phyloP scores from a whole-genome alignment of 1,284 basidiomycete species.

The Fomitiporia mediterranea region DNA sequence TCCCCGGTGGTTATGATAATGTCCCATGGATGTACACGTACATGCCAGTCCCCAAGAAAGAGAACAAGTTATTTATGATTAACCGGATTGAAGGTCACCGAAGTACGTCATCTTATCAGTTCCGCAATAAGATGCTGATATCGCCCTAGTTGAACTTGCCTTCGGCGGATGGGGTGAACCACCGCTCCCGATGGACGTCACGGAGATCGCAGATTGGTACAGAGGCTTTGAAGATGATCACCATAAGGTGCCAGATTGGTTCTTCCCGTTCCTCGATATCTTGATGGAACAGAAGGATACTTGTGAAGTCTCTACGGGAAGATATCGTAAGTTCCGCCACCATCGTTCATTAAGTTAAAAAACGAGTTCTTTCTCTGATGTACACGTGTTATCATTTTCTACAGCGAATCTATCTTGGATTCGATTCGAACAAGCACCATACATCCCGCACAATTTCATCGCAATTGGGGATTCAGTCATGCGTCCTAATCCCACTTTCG shows the following conservation, averaged over 20 bases:
- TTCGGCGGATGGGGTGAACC: slow-evolving; percentile 8
- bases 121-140: not conserved
- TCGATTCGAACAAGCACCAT: slow-evolving; percentile 15
- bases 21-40: slow-evolving; percentile 16
- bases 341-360: not conserved
- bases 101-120: slow-evolving; percentile 7
- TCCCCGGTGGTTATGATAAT: slow-evolving; percentile 16
- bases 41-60: slow-evolving; percentile 13
- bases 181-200: slow-evolving; percentile 3
- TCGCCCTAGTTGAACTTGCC: not conserved
- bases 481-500: slow-evolving; percentile 19
- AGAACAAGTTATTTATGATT: slow-evolving; percentile 9
- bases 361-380: too few relatives aligned
- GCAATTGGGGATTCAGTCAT: slow-evolving; percentile 20
- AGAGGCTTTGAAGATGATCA: slow-evolving; percentile 1
- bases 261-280: slow-evolving; percentile 1
- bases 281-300: not conserved
- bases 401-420: slow-evolving; percentile 13
- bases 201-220: slow-evolving; percentile 11
- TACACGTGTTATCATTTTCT: not conserved
- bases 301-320: slow-evolving; percentile 3
- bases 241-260: slow-evolving; percentile 1
- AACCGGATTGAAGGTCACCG: slow-evolving; percentile 16
- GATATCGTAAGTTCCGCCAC: slow-evolving; percentile 3
- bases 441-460: slow-evolving; percentile 19